Evolutionary conservation across 192 early-diverging fungal genomes (phyloP), one percentile per base, ranked within the genome.

Genomic region (Coemansia sp.): DNA sequence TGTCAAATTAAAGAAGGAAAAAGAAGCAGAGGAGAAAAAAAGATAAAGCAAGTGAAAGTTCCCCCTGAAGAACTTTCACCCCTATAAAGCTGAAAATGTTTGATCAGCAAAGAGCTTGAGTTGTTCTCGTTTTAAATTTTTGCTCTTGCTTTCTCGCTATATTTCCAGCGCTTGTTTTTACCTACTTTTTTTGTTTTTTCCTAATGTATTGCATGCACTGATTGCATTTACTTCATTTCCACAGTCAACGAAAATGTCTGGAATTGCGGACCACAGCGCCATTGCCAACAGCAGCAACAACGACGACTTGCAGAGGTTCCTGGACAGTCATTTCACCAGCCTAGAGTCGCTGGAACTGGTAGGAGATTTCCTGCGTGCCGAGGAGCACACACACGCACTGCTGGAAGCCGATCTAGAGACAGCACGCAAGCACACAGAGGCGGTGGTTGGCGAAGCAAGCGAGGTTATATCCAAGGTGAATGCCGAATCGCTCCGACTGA

Each of bases 261-360:
- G 20, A 3, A 17, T 64, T 51, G 61, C 45, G 10, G 45, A 68
- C 59, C 20, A 38, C 12, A 57, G 49, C 20, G 39, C 66, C 5
- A 53, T 32, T 32, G 66, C 46, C n/a, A 58, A 68, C 59, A 22
- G 20, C 12, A 57, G 48, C 20, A 40, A 43, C 5, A 53, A 61
- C 45, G n/a, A 48, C n/a, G 51, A 70, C 7, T 63, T 72, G 45
- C 67, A 53, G 65, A 61, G 61, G 67, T 75, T 82, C 59, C 63
- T 82, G 57, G 74, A 76, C 54, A 65, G 68, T 14, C 70, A 76
- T 45, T 82, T 82, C 55, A 46, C 74, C 20, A 68, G 71, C 16
- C 68, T 82, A 17, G 79, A 82, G 10, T 82, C 79, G 44, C 74
- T 82, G 11, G 71, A 65, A 22, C 66, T 74, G n/a, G 68, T 82